Evolutionary conservation across 805 yeast species (phyloP).

Genomic region (Wickerhamia fluorescens): DNA sequence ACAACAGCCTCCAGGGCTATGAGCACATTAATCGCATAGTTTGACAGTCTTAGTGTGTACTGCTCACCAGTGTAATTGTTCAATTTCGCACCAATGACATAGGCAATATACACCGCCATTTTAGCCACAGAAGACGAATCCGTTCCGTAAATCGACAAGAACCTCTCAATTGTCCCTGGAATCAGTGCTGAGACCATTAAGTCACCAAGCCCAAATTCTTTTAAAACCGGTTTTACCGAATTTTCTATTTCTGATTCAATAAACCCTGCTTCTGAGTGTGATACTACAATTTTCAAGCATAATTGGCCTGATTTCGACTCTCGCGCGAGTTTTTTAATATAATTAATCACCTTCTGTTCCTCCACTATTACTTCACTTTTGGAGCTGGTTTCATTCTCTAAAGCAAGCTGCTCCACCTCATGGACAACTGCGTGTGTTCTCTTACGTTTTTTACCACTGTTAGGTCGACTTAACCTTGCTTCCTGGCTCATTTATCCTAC

Average conservation of each 20-base stretch:
- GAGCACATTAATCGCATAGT: slow-evolving; percentile 12
- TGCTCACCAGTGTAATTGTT: slow-evolving; percentile 18
- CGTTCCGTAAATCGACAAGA: slow-evolving; percentile 26
- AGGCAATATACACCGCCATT: slow-evolving; percentile 21
- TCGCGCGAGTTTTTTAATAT: slow-evolving; percentile 13
- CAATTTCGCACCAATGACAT: slow-evolving; percentile 15
- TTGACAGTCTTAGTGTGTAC: slow-evolving; percentile 27
- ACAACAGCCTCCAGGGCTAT: not conserved
- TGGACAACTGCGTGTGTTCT: no score
- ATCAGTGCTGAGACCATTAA: slow-evolving; percentile 13
- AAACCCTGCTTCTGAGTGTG: slow-evolving; percentile 20
- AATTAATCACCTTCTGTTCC: slow-evolving; percentile 19
- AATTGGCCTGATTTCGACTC: no score
- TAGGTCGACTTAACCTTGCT: no score
- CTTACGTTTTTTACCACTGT: no score
- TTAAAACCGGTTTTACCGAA: slow-evolving; percentile 9
- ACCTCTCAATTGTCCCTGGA: slow-evolving; percentile 24
- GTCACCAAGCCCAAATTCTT: slow-evolving; percentile 15
- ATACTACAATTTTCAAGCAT: slow-evolving; percentile 13
- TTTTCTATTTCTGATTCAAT: slow-evolving; percentile 11
- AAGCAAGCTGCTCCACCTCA: no score
- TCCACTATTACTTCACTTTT: no score
- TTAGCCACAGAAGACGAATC: slow-evolving; percentile 12
- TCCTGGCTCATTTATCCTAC: no score
- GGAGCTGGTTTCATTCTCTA: no score